Conservation (phyloP, 1,284 basidiomycete species). For the Waitea zeae region DNA sequence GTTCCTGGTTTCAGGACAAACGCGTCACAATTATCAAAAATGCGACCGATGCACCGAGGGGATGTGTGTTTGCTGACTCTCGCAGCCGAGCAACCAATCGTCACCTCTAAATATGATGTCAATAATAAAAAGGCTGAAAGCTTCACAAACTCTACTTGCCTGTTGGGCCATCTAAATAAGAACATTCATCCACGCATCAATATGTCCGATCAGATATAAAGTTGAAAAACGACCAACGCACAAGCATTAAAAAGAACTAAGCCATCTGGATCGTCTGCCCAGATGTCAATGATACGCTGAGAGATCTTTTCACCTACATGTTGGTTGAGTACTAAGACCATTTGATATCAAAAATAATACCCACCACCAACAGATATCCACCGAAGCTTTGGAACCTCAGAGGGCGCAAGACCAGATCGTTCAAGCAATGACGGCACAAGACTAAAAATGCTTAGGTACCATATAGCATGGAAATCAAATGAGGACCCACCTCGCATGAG, state of each 20-base stretch:
- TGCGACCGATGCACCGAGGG: not conserved
- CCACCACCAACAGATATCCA: not conserved
- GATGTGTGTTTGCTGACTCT: not conserved
- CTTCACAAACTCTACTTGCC: not conserved
- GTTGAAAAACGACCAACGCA: not conserved
- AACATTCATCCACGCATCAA: not conserved
- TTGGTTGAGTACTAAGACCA: not conserved
- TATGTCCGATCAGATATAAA: too few relatives aligned
- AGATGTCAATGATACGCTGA: not conserved
- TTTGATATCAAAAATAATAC: not conserved
- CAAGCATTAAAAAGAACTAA: not conserved
- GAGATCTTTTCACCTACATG: not conserved
- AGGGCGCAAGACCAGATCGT: not conserved
- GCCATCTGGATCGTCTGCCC: not conserved
- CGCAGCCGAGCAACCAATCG: not conserved
- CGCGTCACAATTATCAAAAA: not conserved
- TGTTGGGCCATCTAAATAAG: not conserved
- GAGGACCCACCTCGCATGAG: not conserved
- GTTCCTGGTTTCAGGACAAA: not conserved
- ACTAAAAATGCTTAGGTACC: not conserved
- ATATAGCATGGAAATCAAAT: too few relatives aligned
- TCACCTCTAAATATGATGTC: not conserved
- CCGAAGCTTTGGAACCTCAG: not conserved
- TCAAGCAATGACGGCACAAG: not conserved
- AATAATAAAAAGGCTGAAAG: not conserved